Evolutionary conservation across 768 basidiomycete species (phyloP).

Genomic region (Coprinopsis marcescibilis): DNA sequence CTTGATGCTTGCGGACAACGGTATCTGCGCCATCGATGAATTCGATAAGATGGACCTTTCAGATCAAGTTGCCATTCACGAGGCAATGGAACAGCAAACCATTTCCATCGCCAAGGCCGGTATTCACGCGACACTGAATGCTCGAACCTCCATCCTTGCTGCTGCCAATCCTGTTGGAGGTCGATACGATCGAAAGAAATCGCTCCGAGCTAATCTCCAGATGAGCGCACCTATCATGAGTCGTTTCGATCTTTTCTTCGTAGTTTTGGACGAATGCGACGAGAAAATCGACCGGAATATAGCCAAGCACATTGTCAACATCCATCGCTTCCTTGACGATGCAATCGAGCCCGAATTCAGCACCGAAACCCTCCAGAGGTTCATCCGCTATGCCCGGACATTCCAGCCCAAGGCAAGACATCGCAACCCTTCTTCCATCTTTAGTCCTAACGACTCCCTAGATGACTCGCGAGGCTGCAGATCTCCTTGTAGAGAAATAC

Average conservation of each 20-base stretch:
- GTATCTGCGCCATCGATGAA: constrained; percentile 99
- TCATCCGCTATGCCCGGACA: constrained; percentile 95
- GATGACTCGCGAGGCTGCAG: constrained; percentile 90
- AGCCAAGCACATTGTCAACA: constrained; percentile 95
- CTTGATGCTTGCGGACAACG: constrained; percentile 98
- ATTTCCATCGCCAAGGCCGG: constrained; percentile 99
- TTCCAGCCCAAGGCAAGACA: constrained; percentile 86
- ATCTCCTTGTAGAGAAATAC: constrained; percentile 94
- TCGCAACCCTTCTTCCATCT: constrained; percentile 3
- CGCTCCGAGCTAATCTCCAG: constrained; percentile 84
- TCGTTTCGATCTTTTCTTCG: constrained; percentile 96
- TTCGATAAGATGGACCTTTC: constrained; percentile 99
- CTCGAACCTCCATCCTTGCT: constrained; percentile 94
- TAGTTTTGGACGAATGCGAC: constrained; percentile 96
- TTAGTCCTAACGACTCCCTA: constrained; percentile 24
- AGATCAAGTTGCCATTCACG: constrained; percentile 98
- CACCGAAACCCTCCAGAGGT: constrained; percentile 92
- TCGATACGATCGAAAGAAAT: constrained; percentile 92
- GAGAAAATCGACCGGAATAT: constrained; percentile 89
- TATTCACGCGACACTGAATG: constrained; percentile 97
- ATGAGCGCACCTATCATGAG: constrained; percentile 99
- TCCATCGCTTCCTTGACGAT: constrained; percentile 91
- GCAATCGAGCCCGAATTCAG: constrained; percentile 97
- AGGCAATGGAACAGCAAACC: constrained; percentile 99
- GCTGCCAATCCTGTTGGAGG: constrained; percentile 98